These are phyloP conservation scores for Daedalea quercina DNA, from an alignment of 768 basidiomycete species.

Conservation along the genomic window DNA sequence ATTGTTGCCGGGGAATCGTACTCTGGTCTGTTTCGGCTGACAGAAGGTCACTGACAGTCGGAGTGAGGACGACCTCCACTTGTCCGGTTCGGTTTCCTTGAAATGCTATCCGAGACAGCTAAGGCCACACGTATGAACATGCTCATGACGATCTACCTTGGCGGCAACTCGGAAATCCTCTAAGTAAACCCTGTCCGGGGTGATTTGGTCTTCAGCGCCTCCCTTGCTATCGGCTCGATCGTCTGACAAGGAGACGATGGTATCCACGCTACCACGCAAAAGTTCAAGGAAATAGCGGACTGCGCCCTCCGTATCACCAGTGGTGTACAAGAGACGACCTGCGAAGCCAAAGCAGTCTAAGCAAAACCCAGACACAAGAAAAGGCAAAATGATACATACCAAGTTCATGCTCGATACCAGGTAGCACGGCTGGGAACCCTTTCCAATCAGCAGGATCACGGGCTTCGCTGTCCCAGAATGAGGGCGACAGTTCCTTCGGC, in stretches of 20 bases:
- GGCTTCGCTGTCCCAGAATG: conserved; percentile 74
- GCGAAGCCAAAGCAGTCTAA: conserved; percentile 7
- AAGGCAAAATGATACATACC: conserved; percentile 34
- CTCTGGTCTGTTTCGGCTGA: conserved; percentile 43
- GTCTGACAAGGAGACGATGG: neutral
- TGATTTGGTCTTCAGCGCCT: conserved; percentile 16
- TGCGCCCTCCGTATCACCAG: conserved; percentile 76
- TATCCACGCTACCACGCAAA: conserved; percentile 35
- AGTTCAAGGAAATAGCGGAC: conserved; percentile 73
- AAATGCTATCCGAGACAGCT: conserved; percentile 50
- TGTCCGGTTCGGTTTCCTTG: conserved; percentile 46
- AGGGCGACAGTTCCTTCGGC: conserved; percentile 61
- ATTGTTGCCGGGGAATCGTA: conserved; percentile 51
- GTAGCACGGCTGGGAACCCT: conserved; percentile 57
- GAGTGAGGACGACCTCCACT: conserved; percentile 37
- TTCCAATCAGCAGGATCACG: conserved; percentile 29
- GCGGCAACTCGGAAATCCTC: conserved; percentile 90
- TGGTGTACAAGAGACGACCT: conserved; percentile 87
- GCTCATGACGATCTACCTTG: conserved; percentile 38
- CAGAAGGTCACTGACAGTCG: conserved; percentile 66
- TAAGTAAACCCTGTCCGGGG: conserved; percentile 62
- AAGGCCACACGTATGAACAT: conserved; percentile 1
- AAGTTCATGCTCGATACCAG: conserved; percentile 75
- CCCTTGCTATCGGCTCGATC: neutral
- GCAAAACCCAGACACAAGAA: neutral